These are phyloP conservation scores for Sphaerostilbella broomeana DNA, from an alignment of 2,329 filamentous ascomycete species.

Conservation along the genomic window DNA sequence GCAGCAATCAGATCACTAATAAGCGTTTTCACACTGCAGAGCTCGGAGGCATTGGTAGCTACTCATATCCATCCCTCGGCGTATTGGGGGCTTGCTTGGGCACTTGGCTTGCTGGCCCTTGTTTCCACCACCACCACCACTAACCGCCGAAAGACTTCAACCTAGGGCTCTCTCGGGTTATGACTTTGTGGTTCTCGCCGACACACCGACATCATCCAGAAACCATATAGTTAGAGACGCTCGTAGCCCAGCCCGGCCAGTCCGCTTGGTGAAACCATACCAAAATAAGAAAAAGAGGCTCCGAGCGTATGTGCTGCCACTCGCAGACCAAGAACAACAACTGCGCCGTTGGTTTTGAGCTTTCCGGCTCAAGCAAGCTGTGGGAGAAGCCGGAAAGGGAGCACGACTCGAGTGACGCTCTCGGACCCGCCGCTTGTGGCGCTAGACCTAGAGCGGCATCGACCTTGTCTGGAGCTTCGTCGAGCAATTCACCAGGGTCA, in stretches of 20 bases:
- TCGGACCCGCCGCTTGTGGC: slow-evolving; percentile 10
- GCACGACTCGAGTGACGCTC: slow-evolving; percentile 6
- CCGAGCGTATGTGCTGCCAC: no score
- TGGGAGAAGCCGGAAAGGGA: slow-evolving; percentile 7
- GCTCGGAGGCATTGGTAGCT: no score
- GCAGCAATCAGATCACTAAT: background rate
- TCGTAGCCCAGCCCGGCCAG: no score
- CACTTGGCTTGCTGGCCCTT: slow-evolving; percentile 1
- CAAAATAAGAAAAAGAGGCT: no score
- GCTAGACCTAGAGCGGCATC: slow-evolving; percentile 10
- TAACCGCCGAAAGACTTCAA: background rate
- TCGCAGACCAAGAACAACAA: background rate
- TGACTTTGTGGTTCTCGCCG: slow-evolving; percentile 4
- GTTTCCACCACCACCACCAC: slow-evolving; percentile 7
- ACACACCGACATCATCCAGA: slow-evolving; percentile 5
- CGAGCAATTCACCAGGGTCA: slow-evolving; percentile 1
- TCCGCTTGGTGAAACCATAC: slow-evolving; percentile 8
- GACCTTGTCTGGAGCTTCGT: slow-evolving; percentile 1
- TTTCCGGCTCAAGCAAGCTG: slow-evolving; percentile 6
- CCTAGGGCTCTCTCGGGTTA: background rate
- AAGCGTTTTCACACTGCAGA: background rate
- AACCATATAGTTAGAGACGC: no score
- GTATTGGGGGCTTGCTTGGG: no score
- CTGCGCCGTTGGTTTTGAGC: background rate
- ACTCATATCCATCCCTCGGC: no score